A percentile compares a stretch with the other conserved stretches of the same genome.
Conservation (phyloP, 345 rosid genomes). For the Geranium brycei region DNA sequence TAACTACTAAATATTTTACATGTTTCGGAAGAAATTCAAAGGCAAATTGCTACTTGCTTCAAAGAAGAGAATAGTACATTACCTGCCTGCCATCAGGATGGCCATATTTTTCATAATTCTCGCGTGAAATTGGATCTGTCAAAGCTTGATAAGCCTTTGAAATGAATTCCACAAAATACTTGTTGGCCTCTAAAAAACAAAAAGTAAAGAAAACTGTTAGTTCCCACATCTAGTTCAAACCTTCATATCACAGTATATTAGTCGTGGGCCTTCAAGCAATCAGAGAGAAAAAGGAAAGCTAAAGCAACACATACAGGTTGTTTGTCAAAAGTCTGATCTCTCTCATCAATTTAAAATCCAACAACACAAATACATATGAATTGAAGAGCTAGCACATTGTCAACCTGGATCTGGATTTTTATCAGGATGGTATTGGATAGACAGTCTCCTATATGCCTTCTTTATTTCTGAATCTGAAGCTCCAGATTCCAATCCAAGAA, state of each 20-base stretch:
- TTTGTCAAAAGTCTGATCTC: conserved; percentile 3
- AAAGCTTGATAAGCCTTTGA: conserved; percentile 96
- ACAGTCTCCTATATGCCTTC: conserved; percentile 84
- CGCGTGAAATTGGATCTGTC: conserved; percentile 83
- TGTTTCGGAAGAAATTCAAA: conserved; percentile 2
- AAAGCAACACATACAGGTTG: conserved; percentile 1
- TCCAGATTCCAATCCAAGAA: conserved; percentile 73
- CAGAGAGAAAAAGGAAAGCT: not conserved
- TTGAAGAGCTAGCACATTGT: conserved; percentile 17
- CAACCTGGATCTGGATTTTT: conserved; percentile 99
- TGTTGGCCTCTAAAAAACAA: conserved; percentile 56
- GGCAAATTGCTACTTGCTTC: conserved; percentile 2
- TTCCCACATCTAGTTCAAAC: not conserved
- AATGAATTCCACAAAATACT: conserved; percentile 74
- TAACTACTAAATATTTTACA: not conserved
- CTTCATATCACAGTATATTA: not conserved
- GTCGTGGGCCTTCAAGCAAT: not conserved
- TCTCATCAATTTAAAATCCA: conserved; percentile 4
- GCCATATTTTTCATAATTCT: conserved; percentile 95
- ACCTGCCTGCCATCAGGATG: conserved; percentile 99
- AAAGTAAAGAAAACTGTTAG: conserved; percentile 8
- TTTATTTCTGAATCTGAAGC: conserved; percentile 78
- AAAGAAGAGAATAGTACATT: conserved; percentile 9
- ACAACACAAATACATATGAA: conserved; percentile 5
- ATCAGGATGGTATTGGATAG: conserved; percentile 91